Conservation (phyloP, 805 yeast species). For the Komagataella pastoris region DNA sequence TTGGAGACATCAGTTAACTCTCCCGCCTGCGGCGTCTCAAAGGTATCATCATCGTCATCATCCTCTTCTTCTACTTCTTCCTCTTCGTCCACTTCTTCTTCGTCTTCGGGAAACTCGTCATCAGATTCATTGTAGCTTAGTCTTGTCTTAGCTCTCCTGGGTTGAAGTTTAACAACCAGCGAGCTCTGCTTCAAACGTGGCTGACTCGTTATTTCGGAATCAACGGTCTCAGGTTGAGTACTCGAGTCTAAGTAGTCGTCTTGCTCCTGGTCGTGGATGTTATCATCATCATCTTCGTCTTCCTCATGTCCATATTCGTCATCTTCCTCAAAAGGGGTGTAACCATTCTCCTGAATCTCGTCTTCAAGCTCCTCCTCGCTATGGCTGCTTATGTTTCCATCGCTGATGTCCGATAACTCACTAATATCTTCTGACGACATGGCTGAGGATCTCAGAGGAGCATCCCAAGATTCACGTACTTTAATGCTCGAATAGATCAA, state of each 20-base stretch:
- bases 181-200: constrained; percentile 5
- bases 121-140: constrained; percentile 1
- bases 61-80: constrained; percentile 7
- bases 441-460: background rate
- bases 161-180: constrained; percentile 6
- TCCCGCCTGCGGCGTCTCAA: constrained; percentile 21
- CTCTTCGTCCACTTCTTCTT: constrained; percentile 5
- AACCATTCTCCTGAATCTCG: constrained; percentile 1
- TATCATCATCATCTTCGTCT: constrained; percentile 11
- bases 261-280: constrained; percentile 2
- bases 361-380: background rate
- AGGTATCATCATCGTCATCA: constrained; percentile 8
- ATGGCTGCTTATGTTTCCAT: background rate
- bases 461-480: background rate
- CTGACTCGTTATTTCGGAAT: background rate
- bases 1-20: constrained; percentile 26
- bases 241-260: constrained; percentile 3
- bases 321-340: background rate
- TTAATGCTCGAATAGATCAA: too few species aligned
- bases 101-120: constrained; percentile 3
- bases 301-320: constrained; percentile 3
- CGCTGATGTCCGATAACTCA: background rate
- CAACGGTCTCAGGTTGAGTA: constrained; percentile 2
- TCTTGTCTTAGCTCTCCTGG: constrained; percentile 3
- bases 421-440: background rate